Conservation (phyloP, 2,329 filamentous ascomycete species). For the Xylariaceae sp. region DNA sequence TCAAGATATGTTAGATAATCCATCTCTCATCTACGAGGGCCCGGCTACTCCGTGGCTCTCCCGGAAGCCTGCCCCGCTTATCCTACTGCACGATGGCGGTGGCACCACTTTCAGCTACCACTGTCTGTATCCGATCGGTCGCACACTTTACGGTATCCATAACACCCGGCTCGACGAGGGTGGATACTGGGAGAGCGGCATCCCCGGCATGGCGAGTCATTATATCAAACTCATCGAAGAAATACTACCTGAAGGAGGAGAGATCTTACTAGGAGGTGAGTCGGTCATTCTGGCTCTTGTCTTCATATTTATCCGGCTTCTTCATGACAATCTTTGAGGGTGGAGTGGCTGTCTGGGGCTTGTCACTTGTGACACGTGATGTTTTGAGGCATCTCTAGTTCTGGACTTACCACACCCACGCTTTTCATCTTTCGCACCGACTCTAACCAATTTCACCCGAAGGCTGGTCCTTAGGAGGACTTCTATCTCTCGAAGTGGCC, state of each 20-base stretch:
- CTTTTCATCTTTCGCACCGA: background rate
- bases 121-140: conserved; percentile 56
- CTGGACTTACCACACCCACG: too few relatives aligned
- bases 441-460: background rate
- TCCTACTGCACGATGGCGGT: conserved; percentile 67
- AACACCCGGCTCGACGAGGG: conserved; percentile 60
- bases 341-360: too few relatives aligned
- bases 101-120: conserved; percentile 66
- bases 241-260: conserved; percentile 45
- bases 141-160: conserved; percentile 59
- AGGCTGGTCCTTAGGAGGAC: conserved; percentile 62
- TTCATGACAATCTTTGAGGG: too few relatives aligned
- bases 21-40: conserved; percentile 40
- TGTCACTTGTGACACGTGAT: background rate
- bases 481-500: conserved; percentile 59
- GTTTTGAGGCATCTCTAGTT: too few relatives aligned
- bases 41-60: conserved; percentile 23
- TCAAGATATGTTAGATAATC: conserved; percentile 37
- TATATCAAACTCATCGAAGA: conserved; percentile 56
- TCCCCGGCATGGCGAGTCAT: conserved; percentile 60
- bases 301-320: background rate
- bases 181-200: conserved; percentile 56
- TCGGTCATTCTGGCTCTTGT: background rate
- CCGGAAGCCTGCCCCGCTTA: conserved; percentile 50
- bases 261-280: conserved; percentile 56